Conservation (phyloP, 352 stramenopile genomes). For the Pythium plurisporium region DNA sequence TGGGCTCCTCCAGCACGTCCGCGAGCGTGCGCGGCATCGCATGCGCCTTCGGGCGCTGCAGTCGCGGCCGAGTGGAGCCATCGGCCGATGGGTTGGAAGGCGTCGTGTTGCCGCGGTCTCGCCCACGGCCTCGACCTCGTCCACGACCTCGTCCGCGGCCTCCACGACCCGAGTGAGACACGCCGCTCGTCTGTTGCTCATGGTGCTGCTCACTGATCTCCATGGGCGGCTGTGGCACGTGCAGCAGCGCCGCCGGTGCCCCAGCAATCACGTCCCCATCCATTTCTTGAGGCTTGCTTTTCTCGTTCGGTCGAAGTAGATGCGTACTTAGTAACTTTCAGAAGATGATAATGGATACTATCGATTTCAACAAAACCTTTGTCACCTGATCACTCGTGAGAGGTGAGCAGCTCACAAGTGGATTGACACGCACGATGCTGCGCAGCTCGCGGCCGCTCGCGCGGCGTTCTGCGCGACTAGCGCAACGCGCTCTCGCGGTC, state of each 20-base stretch:
- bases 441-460: not conserved
- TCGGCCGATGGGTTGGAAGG: no score
- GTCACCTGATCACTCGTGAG: not conserved
- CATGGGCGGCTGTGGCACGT: not conserved
- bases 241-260: slow-evolving; percentile 2
- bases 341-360: not conserved
- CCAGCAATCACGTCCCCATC: not conserved
- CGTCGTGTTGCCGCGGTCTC: not conserved
- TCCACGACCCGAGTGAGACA: not conserved
- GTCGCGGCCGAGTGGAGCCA: not conserved
- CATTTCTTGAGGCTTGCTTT: slow-evolving; percentile 2
- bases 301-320: not conserved
- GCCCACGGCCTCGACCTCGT: no score
- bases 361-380: not conserved
- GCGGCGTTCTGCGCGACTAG: slow-evolving; percentile 2
- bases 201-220: no score
- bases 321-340: not conserved
- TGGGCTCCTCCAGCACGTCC: slow-evolving; percentile 59
- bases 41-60: slow-evolving; percentile 35
- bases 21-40: slow-evolving; percentile 55
- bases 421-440: slow-evolving; percentile 4
- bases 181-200: no score
- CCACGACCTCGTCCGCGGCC: slow-evolving; percentile 1
- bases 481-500: no score
- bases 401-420: slow-evolving; percentile 11